Evolutionary conservation across 768 basidiomycete genomes (phyloP).

Genomic region (Chalciporus pseudorubinellus): DNA sequence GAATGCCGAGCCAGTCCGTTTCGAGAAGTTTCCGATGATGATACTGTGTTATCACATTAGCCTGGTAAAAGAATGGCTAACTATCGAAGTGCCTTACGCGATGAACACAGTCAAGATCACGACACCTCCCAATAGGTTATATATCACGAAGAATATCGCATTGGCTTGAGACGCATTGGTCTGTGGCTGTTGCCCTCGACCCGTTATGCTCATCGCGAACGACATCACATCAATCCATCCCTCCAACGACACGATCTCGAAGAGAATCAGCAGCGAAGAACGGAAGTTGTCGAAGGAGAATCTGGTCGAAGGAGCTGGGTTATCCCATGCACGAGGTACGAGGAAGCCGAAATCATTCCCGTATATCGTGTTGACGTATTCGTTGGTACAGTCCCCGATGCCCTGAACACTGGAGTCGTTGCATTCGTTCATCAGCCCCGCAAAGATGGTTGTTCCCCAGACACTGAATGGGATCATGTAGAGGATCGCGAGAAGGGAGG

Average conservation of each 20-base stretch:
- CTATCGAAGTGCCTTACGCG: conserved; percentile 50
- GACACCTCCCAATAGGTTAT: conserved; percentile 87
- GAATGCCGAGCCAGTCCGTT: conserved; percentile 82
- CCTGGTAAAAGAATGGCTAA: neutral
- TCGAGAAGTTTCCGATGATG: conserved; percentile 91
- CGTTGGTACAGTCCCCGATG: conserved; percentile 65
- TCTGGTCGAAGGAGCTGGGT: conserved; percentile 75
- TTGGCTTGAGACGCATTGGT: conserved; percentile 75
- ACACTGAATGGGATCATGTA: conserved; percentile 92
- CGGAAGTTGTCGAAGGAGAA: conserved; percentile 91
- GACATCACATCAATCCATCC: conserved; percentile 96
- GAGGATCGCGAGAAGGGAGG: conserved; percentile 83
- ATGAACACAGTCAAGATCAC: conserved; percentile 89
- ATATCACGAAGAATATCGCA: conserved; percentile 87
- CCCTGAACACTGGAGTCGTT: conserved; percentile 62
- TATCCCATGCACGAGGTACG: conserved; percentile 85
- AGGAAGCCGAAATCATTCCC: conserved; percentile 64
- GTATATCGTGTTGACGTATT: conserved; percentile 65
- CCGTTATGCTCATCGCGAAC: conserved; percentile 75
- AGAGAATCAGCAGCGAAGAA: conserved; percentile 82
- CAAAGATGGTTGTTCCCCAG: conserved; percentile 93
- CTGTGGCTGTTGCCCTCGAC: conserved; percentile 63
- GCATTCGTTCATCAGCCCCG: conserved; percentile 79
- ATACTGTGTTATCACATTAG: conserved; percentile 54
- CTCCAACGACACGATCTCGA: conserved; percentile 94